Percentiles rank a stretch among this genome's conserved stretches.
Evolutionary conservation across 139 green algal genomes (phyloP).

Genomic region (Chlorella vulgaris): DNA sequence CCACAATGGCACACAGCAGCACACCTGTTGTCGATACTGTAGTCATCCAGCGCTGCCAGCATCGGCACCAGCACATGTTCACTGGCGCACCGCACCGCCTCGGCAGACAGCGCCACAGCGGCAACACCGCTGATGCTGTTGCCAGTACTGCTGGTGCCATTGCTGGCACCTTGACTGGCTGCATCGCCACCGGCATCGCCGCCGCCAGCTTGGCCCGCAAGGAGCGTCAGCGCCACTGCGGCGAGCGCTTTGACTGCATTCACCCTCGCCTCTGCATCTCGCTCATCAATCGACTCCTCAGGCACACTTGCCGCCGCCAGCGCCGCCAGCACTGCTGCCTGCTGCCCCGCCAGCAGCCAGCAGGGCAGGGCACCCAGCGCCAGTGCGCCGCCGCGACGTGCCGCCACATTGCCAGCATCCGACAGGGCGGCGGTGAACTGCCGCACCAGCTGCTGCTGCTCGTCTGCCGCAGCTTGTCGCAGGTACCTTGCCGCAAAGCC

Average conservation of each 20-base stretch:
- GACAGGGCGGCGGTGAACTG: conserved; percentile 7
- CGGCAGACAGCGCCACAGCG: not conserved
- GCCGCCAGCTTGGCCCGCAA: not conserved
- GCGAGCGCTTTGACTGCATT: conserved; percentile 68
- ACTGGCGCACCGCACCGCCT: conserved; percentile 6
- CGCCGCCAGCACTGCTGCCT: conserved; percentile 44
- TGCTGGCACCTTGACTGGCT: not conserved
- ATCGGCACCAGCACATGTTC: conserved; percentile 42
- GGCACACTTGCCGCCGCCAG: conserved; percentile 39
- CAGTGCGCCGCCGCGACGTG: conserved; percentile 39
- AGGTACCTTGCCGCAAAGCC: conserved; percentile 56
- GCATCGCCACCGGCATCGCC: not conserved
- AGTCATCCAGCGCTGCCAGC: conserved; percentile 81
- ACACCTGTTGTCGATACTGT: conserved; percentile 88
- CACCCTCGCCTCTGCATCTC: conserved; percentile 77
- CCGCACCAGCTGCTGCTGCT: conserved; percentile 8
- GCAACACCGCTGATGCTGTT: not conserved
- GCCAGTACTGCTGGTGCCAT: not conserved
- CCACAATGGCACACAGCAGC: not conserved
- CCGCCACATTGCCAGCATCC: not conserved
- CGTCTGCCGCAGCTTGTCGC: not conserved
- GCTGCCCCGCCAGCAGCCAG: conserved; percentile 12
- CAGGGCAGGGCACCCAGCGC: conserved; percentile 32
- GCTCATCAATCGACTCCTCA: conserved; percentile 63
- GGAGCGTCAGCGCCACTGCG: conserved; percentile 36